phyloP scores from a whole-genome alignment of 441 rosid species.

The Erodium texanum region DNA sequence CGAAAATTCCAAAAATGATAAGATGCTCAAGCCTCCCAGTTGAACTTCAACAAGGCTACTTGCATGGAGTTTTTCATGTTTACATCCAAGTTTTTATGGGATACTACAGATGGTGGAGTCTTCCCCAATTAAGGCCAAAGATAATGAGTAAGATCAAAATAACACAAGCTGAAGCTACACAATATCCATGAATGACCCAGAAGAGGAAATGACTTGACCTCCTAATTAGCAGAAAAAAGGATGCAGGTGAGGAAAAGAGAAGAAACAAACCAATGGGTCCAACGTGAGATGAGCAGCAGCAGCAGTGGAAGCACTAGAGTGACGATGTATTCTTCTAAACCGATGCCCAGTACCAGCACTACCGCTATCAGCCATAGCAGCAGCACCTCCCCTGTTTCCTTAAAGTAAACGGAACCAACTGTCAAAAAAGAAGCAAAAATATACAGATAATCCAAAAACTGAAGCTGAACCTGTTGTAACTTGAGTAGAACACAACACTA shows the following conservation, averaged over 20 bases:
- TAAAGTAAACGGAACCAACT: neutral
- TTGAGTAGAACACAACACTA: neutral
- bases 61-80: neutral
- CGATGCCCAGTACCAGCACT: conserved; percentile 45
- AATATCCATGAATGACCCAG: neutral
- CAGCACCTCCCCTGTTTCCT: neutral
- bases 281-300: conserved; percentile 50
- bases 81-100: neutral
- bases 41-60: neutral
- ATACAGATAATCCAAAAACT: neutral
- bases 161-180: neutral
- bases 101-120: neutral
- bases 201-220: neutral
- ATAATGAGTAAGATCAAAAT: too few species aligned
- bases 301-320: conserved; percentile 21
- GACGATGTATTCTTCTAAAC: conserved; percentile 70
- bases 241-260: neutral
- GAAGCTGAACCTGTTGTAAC: neutral
- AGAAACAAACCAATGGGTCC: conserved; percentile 64
- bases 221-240: neutral
- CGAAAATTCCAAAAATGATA: neutral
- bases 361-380: conserved; percentile 27
- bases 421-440: neutral
- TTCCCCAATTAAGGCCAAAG: neutral
- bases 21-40: neutral